Conservation (phyloP, 768 basidiomycete genomes). For the Lactarius trivialis region DNA sequence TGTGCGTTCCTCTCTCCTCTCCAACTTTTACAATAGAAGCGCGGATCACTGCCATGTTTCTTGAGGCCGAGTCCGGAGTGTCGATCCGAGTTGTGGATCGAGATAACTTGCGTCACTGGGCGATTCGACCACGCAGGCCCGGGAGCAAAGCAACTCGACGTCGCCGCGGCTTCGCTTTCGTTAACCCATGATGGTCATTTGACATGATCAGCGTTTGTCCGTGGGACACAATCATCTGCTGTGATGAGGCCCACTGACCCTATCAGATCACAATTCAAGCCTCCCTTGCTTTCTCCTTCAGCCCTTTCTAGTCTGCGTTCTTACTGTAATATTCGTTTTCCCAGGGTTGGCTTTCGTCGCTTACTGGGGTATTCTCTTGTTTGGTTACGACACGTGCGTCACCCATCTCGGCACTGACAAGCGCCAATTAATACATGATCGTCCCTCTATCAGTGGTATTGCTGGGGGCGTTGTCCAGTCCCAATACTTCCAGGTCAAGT, state of each 20-base stretch:
- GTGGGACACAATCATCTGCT: neutral
- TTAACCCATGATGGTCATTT: too few relatives aligned
- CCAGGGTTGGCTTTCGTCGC: slow-evolving; percentile 66
- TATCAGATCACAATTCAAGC: neutral
- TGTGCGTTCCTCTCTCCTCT: slow-evolving; percentile 35
- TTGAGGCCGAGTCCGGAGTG: neutral
- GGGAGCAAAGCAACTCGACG: neutral
- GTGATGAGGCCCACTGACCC: neutral
- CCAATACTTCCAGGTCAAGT: slow-evolving; percentile 52
- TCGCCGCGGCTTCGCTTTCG: neutral
- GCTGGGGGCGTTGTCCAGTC: slow-evolving; percentile 65
- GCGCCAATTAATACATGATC: slow-evolving; percentile 24
- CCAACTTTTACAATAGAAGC: neutral
- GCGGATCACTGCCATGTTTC: neutral
- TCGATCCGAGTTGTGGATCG: neutral
- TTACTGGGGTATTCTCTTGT: slow-evolving; percentile 77
- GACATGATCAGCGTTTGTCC: neutral
- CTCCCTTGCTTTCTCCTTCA: neutral
- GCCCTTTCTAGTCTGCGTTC: neutral
- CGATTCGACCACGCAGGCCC: neutral
- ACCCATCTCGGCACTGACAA: neutral
- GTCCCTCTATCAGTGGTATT: slow-evolving; percentile 40
- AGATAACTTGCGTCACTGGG: neutral
- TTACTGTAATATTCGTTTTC: neutral
- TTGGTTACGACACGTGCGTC: slow-evolving; percentile 72